Evolutionary conservation across 805 yeast genomes (phyloP).

Genomic region (Metschnikowia vanudenii): DNA sequence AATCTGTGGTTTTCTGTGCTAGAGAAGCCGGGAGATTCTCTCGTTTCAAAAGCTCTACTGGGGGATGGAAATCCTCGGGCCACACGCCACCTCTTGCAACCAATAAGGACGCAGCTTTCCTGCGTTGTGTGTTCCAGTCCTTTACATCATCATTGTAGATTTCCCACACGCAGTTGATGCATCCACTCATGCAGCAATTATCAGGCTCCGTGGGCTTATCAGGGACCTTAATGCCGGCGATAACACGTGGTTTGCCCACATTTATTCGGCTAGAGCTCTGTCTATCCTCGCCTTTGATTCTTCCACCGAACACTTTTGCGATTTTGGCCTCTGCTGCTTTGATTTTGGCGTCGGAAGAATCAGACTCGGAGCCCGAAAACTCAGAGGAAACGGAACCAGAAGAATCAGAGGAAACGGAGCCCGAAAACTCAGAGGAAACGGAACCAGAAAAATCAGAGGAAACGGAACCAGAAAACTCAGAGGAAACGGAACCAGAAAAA

Average conservation of each 20-base stretch:
- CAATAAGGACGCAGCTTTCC: conserved; percentile 51
- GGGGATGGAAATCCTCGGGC: conserved; percentile 46
- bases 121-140: conserved; percentile 69
- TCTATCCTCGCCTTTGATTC: conserved; percentile 53
- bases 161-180: conserved; percentile 97
- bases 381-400: no score
- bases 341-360: no score
- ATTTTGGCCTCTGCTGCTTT: not conserved
- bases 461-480: no score
- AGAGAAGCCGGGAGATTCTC: conserved; percentile 39
- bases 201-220: conserved; percentile 87
- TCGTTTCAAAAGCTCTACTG: conserved; percentile 28
- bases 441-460: no score
- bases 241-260: conserved; percentile 36
- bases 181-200: conserved; percentile 97
- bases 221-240: conserved; percentile 73
- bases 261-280: conserved; percentile 36
- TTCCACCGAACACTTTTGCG: conserved; percentile 42
- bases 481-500: no score
- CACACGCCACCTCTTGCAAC: conserved; percentile 39
- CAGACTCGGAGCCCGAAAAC: no score
- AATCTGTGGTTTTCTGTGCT: conserved; percentile 17
- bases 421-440: no score
- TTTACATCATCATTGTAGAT: conserved; percentile 81
- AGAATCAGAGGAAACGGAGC: no score